phyloP scores from a whole-genome alignment of 768 basidiomycete species.

The Tulasnella sp. region DNA sequence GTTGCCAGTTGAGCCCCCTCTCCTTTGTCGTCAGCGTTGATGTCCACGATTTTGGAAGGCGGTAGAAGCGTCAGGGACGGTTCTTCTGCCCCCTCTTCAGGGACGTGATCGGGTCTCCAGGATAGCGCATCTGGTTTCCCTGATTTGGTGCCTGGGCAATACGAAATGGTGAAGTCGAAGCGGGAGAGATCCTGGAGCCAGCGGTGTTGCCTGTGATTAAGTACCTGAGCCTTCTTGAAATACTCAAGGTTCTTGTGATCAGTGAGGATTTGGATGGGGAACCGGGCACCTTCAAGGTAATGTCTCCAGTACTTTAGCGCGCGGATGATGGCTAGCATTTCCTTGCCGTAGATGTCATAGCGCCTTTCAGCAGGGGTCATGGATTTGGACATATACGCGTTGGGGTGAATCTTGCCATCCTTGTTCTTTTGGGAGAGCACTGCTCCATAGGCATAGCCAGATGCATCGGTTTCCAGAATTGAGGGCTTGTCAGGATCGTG shows the following conservation, averaged over 20 bases:
- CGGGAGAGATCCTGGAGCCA: slow-evolving; percentile 37
- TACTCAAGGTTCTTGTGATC: slow-evolving; percentile 39
- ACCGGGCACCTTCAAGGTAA: slow-evolving; percentile 33
- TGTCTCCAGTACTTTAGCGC: slow-evolving; percentile 33
- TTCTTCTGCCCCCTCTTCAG: slow-evolving; percentile 29
- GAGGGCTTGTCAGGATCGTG: too few relatives aligned
- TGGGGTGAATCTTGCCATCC: too few relatives aligned
- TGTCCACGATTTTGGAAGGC: background rate
- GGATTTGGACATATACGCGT: background rate
- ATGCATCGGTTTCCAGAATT: too few relatives aligned
- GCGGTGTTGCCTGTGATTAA: slow-evolving; percentile 37
- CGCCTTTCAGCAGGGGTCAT: slow-evolving; percentile 32
- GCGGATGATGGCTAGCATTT: slow-evolving; percentile 41
- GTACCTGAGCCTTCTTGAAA: slow-evolving; percentile 33
- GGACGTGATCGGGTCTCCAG: background rate
- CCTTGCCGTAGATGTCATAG: slow-evolving; percentile 39
- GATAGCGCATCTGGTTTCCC: slow-evolving; percentile 24
- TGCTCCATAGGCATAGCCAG: too few relatives aligned
- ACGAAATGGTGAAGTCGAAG: slow-evolving; percentile 38
- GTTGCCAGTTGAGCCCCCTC: background rate
- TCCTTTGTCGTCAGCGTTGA: too few relatives aligned
- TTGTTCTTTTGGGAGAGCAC: too few relatives aligned
- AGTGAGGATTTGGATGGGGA: slow-evolving; percentile 19
- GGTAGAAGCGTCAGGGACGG: background rate
- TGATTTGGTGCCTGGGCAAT: slow-evolving; percentile 26